Conservation (phyloP, 106 monocot genomes). For the Dendrobium catenatum region DNA sequence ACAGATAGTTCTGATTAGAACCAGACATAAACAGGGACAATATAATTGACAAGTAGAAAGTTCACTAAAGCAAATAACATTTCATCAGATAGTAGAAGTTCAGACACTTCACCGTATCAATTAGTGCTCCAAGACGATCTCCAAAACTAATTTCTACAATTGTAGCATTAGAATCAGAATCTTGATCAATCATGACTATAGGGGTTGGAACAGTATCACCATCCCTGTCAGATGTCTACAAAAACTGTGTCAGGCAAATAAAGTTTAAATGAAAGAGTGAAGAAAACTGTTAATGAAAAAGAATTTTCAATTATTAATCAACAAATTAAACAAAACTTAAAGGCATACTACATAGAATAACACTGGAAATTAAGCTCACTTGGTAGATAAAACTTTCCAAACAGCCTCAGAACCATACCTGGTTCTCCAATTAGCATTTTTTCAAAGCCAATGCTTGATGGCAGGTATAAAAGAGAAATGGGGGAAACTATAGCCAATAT, state of each 20-base stretch:
- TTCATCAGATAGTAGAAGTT: background rate
- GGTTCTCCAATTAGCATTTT: too few species aligned
- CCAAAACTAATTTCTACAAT: slow-evolving; percentile 95
- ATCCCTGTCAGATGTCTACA: slow-evolving; percentile 40
- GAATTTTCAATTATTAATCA: background rate
- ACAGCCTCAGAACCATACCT: too few species aligned
- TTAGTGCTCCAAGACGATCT: slow-evolving; percentile 77
- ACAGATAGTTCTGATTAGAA: background rate
- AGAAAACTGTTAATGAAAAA: background rate
- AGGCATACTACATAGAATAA: too few species aligned
- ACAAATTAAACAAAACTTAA: too few species aligned
- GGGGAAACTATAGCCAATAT: too few species aligned
- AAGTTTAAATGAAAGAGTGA: background rate
- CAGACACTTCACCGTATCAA: slow-evolving; percentile 66
- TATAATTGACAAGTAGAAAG: background rate
- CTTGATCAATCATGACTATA: slow-evolving; percentile 86
- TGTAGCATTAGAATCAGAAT: slow-evolving; percentile 79
- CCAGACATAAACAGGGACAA: background rate
- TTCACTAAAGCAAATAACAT: background rate
- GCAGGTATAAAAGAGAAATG: too few species aligned
- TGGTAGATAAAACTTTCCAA: too few species aligned
- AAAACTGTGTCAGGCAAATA: slow-evolving; percentile 3
- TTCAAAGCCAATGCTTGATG: too few species aligned
- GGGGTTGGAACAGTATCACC: slow-evolving; percentile 63
- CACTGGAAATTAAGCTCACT: too few species aligned